Evolutionary conservation across 345 rosid genomes (phyloP), one percentile per base, ranked within the genome.

Genomic region (Brassica carinata): DNA sequence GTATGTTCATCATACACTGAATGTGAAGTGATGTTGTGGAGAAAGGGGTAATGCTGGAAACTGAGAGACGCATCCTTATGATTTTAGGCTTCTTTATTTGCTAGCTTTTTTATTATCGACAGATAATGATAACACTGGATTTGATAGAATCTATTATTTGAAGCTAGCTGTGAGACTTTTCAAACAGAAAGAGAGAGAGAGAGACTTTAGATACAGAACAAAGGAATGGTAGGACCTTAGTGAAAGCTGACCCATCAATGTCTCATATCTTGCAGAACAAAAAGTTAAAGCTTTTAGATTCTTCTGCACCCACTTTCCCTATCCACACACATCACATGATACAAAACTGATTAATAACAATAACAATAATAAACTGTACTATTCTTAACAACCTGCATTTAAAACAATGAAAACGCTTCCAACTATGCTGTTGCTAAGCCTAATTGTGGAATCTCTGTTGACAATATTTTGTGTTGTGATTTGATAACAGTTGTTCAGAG

Each of bases 291-390:
- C 83, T 69, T 75, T 77, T 74, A 75, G 88, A 86, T 86, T 88
- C 89, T 87, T 87, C 88, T 85, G 81, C 65, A 69, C 86, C 66
- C 82, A 79, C 64, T 34, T 55, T 80, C 92, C 92, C 90, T 84
- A 88, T 69, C 93, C 90, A 80, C 83, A 86, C 84, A 77, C 65
- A 27, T 55, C 69, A 82, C 77, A 58, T 48, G 34, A 14, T 76
- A 58, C 34, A 18, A 27, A 38, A 43, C 61, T 43, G 62, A 55
- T 27, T 19, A 26, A 6, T 9, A 9, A 59, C 5, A 27, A 45
- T 9, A 9, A 59, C 5, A 27, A 31, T 67, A 27, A 55, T 70
- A 36, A 48, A 17, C 62, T 55, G 18, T 17, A 13, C 62, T 55
- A 3, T 57, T 71, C 76, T 75, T 64, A 6, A 64, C 18, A 63